Evolutionary conservation across 1,284 basidiomycete species (phyloP).

Genomic region (Uromyces viciae-fabae): DNA sequence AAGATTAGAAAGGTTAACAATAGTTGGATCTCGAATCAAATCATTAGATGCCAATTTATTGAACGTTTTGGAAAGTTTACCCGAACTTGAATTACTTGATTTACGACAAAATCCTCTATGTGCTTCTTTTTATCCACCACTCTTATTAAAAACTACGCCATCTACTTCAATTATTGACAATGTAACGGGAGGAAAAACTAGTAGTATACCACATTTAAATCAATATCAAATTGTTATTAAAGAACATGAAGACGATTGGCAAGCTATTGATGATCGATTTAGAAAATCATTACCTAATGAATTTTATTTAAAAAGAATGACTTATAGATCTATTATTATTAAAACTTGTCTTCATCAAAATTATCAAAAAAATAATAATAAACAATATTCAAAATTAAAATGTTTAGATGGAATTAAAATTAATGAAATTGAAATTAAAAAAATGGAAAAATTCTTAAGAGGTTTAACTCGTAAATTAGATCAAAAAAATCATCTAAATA

Average conservation of each 20-base stretch:
- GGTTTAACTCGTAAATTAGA: constrained; percentile 44
- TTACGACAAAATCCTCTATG: constrained; percentile 93
- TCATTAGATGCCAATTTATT: constrained; percentile 65
- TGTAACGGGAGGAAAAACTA: constrained; percentile 46
- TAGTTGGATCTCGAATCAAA: constrained; percentile 77
- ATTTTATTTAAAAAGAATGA: constrained; percentile 74
- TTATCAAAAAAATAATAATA: background rate
- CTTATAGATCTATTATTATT: constrained; percentile 82
- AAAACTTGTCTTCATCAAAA: constrained; percentile 55
- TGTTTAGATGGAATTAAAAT: constrained; percentile 77
- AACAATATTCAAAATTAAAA: constrained; percentile 57
- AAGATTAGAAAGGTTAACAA: constrained; percentile 72
- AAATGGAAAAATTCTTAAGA: constrained; percentile 46
- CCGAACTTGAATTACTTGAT: constrained; percentile 77
- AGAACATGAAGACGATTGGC: constrained; percentile 47
- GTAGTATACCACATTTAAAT: constrained; percentile 43
- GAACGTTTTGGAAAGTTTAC: constrained; percentile 67
- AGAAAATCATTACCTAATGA: constrained; percentile 80
- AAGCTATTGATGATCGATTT: constrained; percentile 70
- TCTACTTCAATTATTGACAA: constrained; percentile 61
- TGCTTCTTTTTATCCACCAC: constrained; percentile 85
- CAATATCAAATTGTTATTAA: constrained; percentile 41
- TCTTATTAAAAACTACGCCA: constrained; percentile 65
- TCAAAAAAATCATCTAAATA: background rate
- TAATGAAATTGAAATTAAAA: constrained; percentile 46